A percentile compares a stretch with the other conserved stretches of the same genome.
Evolutionary conservation across 2,329 filamentous ascomycete species (phyloP).

Genomic region (Leptographium galeiforme): DNA sequence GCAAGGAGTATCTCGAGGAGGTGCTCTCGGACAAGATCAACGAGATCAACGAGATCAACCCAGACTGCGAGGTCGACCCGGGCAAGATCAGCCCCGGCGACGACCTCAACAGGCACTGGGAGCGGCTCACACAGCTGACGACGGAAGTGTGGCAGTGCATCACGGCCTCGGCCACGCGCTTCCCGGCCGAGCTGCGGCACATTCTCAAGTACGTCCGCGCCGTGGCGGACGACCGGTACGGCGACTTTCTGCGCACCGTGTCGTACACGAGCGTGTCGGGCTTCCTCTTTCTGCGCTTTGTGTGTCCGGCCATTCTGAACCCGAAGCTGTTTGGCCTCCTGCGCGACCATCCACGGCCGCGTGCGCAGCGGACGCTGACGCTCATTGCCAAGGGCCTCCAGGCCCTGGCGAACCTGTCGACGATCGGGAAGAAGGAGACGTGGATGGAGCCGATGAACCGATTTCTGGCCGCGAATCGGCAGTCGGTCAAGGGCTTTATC

Average conservation of each 20-base stretch:
- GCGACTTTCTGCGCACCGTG: conserved; percentile 79
- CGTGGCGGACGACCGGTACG: conserved; percentile 88
- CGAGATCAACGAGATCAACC: conserved; percentile 82
- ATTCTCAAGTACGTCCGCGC: conserved; percentile 85
- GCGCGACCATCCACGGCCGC: conserved; percentile 65
- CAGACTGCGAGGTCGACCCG: conserved; percentile 91
- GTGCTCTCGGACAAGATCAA: conserved; percentile 72
- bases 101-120: conserved; percentile 76
- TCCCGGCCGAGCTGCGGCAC: conserved; percentile 69
- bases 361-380: conserved; percentile 76
- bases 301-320: conserved; percentile 91
- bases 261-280: conserved; percentile 90
- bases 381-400: conserved; percentile 87
- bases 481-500: conserved; percentile 75
- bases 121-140: conserved; percentile 59
- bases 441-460: conserved; percentile 99
- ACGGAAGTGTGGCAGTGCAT: conserved; percentile 80
- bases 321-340: conserved; percentile 85
- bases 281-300: conserved; percentile 87
- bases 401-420: conserved; percentile 79
- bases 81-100: conserved; percentile 54
- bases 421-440: conserved; percentile 87
- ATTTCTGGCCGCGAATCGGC: conserved; percentile 63
- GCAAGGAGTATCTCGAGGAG: conserved; percentile 84
- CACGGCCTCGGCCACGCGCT: conserved; percentile 54